Base-by-base conservation (phyloP, 257 asterid species). In the Solanum gandarillasii region DNA sequence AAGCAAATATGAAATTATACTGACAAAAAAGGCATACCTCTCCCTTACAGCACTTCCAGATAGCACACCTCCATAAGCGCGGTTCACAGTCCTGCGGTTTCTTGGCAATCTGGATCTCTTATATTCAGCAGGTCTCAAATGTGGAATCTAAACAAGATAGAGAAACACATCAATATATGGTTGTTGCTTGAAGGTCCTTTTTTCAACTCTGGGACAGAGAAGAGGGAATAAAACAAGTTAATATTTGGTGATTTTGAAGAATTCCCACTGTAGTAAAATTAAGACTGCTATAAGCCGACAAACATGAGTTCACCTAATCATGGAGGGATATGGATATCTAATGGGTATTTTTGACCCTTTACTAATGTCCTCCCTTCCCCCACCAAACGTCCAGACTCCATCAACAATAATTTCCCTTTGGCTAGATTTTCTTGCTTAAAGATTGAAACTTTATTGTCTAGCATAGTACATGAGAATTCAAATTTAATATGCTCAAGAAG, bases 71-170 rank as follows among this genome's bases (percentile, higher is more conserved):
- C 98, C 96, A 89, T 94, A 94, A 87, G 96, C 90, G 52, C 96
- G 98, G 89, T 92, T 94, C 46, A 94, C 98, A 68, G 95, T 94
- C 90, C 96, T 92, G n/a, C 95, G 91, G 86, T 93, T 94, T 89
- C 96, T 92, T 36, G 98, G 65, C 87, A 94, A 86, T 82, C 96
- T 91, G 32, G 98, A 94, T 85, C 96, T 94, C 93, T 93, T 94
- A 93, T 93, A 94, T 83, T 94, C 96, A 90, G 96, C 88, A 60
- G 98, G 98, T 88, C 98, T 90, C 91, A 94, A 84, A 83, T 94
- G 96, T 87, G 98, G 96, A 93, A 94, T 92, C 98, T 93, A 89
- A 83, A 74, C 7, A 12, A 83, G 60, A 65, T 6, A 46, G 46
- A 87, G 39, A 89, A 86, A 86, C 25, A 25, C 29, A 65, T 35